Percentiles rank a stretch among this genome's conserved stretches.
phyloP scores from a whole-genome alignment of 306 rosid species.

The Luffa acutangula region DNA sequence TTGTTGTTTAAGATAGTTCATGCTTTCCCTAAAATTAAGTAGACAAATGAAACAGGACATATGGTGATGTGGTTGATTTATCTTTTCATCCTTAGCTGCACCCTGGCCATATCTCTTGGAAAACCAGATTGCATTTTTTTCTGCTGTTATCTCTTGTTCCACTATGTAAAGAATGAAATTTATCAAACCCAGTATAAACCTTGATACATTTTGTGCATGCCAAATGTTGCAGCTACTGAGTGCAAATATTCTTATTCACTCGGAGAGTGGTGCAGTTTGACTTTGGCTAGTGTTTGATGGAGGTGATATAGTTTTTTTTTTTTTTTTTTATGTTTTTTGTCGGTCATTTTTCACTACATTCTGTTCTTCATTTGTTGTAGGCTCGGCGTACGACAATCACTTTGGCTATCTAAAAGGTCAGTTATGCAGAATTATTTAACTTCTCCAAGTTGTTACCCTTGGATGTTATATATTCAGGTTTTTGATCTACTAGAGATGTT shows the following conservation, averaged over 20 bases:
- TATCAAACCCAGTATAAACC: background rate
- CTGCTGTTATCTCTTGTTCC: background rate
- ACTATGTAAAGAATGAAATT: background rate
- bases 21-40: background rate
- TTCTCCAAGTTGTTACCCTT: conserved; percentile 5
- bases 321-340: too few relatives aligned
- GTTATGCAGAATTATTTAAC: conserved; percentile 17
- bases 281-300: background rate
- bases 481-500: conserved; percentile 77
- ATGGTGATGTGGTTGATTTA: background rate
- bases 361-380: conserved; percentile 23
- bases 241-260: background rate
- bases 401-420: conserved; percentile 80
- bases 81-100: background rate
- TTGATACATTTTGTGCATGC: background rate
- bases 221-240: too few relatives aligned
- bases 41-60: background rate
- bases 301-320: too few relatives aligned
- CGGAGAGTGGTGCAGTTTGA: background rate
- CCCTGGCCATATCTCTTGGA: background rate
- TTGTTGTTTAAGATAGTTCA: background rate
- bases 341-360: background rate
- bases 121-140: background rate
- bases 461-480: conserved; percentile 36
- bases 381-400: conserved; percentile 82